phyloP scores from a whole-genome alignment of 495 filamentous ascomycete species.

The Talaromyces wortmannii region DNA sequence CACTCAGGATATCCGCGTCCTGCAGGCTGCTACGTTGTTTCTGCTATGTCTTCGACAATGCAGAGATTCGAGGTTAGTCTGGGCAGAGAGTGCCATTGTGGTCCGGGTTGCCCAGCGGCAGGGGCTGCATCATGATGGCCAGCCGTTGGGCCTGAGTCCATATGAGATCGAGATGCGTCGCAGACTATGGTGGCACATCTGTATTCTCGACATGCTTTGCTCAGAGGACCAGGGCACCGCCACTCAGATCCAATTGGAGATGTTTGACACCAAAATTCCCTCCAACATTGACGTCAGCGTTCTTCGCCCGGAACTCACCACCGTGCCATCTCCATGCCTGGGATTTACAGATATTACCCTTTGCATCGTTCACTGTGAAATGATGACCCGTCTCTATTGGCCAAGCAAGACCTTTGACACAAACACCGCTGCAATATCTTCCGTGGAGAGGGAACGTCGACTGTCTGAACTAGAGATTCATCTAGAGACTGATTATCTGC shows the following conservation, averaged over 20 bases:
- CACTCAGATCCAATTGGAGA: constrained; percentile 57
- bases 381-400: constrained; percentile 35
- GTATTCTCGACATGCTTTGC: constrained; percentile 62
- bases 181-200: constrained; percentile 72
- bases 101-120: constrained; percentile 66
- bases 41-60: constrained; percentile 48
- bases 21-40: constrained; percentile 70
- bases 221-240: constrained; percentile 80
- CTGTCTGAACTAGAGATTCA: no score
- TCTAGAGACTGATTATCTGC: constrained; percentile 58
- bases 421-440: no score
- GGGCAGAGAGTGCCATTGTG: constrained; percentile 53
- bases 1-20: no score
- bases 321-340: constrained; percentile 39
- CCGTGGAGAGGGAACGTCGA: no score
- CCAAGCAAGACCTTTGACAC: no score
- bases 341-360: constrained; percentile 71
- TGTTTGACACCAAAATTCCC: constrained; percentile 66
- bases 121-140: constrained; percentile 66
- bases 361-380: constrained; percentile 53
- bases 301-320: constrained; percentile 47
- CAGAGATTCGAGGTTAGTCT: constrained; percentile 48
- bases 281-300: constrained; percentile 71
- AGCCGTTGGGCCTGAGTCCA: constrained; percentile 45
- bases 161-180: constrained; percentile 74